Evolutionary conservation across 2,329 filamentous ascomycete genomes (phyloP).

Genomic region (Diaporthe amygdali): DNA sequence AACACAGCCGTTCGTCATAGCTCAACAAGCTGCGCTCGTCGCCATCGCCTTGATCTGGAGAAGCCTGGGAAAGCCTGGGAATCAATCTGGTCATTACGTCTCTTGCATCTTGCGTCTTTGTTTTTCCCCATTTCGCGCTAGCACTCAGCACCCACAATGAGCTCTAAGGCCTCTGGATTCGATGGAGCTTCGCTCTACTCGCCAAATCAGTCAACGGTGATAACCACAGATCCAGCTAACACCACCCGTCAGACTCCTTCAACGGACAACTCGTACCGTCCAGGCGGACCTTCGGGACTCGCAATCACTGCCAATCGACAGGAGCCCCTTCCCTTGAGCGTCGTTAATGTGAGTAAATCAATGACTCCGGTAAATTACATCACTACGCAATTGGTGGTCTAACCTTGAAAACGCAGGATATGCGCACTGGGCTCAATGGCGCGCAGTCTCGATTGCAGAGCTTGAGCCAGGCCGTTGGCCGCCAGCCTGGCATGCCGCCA

Average conservation of each 20-base stretch:
- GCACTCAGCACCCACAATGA: conserved; percentile 5
- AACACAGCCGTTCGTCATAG: conserved; percentile 6
- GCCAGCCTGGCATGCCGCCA: conserved; percentile 20
- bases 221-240: conserved; percentile 3
- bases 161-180: not conserved
- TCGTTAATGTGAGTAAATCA: conserved; percentile 13
- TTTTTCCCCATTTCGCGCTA: not conserved
- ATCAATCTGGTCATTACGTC: not conserved
- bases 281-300: not conserved
- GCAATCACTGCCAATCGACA: not conserved
- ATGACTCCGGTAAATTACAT: not conserved
- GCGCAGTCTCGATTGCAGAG: conserved; percentile 8
- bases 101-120: not conserved
- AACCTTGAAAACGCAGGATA: conserved; percentile 6
- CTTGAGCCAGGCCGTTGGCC: conserved; percentile 17
- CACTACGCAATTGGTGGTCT: not conserved
- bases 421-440: conserved; percentile 13
- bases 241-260: not conserved
- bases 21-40: not conserved
- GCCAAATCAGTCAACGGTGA: not conserved
- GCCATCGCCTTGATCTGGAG: not conserved
- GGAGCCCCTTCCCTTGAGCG: not conserved
- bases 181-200: not conserved
- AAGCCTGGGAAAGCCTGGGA: not conserved
- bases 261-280: not conserved